Evolutionary conservation across 345 rosid species (phyloP).

Genomic region (Kernera saxatilis): DNA sequence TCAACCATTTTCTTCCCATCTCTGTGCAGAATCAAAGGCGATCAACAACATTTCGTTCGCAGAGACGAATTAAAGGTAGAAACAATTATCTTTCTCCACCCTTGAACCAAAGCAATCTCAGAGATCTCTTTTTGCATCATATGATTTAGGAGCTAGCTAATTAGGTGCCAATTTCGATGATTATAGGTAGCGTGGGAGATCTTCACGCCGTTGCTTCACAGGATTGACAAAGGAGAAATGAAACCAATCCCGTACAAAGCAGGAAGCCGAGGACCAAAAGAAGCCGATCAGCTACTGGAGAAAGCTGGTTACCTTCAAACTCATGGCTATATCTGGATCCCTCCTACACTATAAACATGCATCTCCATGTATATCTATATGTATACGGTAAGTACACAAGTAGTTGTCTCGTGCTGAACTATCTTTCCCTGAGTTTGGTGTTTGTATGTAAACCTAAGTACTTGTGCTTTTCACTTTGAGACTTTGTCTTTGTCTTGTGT

Average conservation of each 20-base stretch:
- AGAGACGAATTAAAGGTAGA: conserved; percentile 92
- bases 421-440: conserved; percentile 2
- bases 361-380: not conserved
- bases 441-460: conserved; percentile 1
- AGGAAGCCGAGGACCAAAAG: conserved; percentile 91
- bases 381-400: not conserved
- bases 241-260: conserved; percentile 64
- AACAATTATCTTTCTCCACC: not conserved
- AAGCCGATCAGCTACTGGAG: conserved; percentile 73
- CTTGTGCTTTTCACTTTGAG: conserved; percentile 1
- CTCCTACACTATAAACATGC: conserved; percentile 67
- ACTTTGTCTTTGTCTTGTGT: not conserved
- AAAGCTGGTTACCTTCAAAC: conserved; percentile 88
- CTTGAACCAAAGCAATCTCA: not conserved
- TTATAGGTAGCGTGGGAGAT: conserved; percentile 94
- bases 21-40: conserved; percentile 70
- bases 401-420: not conserved
- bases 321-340: conserved; percentile 96
- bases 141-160: not conserved
- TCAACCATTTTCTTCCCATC: not conserved
- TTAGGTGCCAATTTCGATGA: not conserved
- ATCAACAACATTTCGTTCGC: conserved; percentile 98
- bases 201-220: conserved; percentile 90
- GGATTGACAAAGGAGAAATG: conserved; percentile 70
- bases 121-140: not conserved